Base-by-base conservation (phyloP, 805 yeast species). In the Danielia oregonensis region DNA sequence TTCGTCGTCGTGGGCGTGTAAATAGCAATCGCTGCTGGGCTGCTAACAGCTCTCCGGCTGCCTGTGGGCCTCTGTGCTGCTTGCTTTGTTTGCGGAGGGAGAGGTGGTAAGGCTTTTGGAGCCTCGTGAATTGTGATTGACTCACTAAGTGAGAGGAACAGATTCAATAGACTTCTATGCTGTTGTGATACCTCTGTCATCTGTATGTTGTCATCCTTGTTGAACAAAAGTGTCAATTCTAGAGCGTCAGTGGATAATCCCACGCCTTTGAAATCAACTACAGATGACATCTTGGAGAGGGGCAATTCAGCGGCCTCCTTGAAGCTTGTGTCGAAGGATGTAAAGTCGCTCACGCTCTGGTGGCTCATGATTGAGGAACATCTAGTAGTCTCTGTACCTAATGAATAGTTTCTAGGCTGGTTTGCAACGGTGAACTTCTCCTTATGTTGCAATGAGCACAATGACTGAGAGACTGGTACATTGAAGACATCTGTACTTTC, bases 221-320 rank as follows among this genome's bases (percentile, higher is more conserved):
- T 17, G 14, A 27, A 26, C 6, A n/a, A 13, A 9, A 22, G 14
- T 3, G 31, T 27, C 6, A 33, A 24, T 21, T 26, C 36, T 2
- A 33, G n/a, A 9, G 31, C 36, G 23, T 33, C 31, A 7, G 13
- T 17, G 21, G 30, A 27, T 9, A 19, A 19, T 19, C 22, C 22
- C 9, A 19, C 9, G 6, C 22, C 22, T 9, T 6, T 19, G 9
- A 19, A 19, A 19, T 19, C 22, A 19, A 19, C 9, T 9, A 6
- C 22, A 19, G 22, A 19, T n/a, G n/a, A n/a, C 6, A 9, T 6
- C 9, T 19, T 19, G 9, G 22, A 19, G 9, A 19, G 9, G 6
- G 22, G 9, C 6, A 7, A 7, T 19, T 19, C 9, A 9, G 9
- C 9, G 9, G 6, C 9, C 9, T 9, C 9, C 22, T 19, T 6